These are phyloP conservation scores for Wickerhamiella kurtzmanii DNA, from an alignment of 805 yeast genomes.

Conservation along the genomic window DNA sequence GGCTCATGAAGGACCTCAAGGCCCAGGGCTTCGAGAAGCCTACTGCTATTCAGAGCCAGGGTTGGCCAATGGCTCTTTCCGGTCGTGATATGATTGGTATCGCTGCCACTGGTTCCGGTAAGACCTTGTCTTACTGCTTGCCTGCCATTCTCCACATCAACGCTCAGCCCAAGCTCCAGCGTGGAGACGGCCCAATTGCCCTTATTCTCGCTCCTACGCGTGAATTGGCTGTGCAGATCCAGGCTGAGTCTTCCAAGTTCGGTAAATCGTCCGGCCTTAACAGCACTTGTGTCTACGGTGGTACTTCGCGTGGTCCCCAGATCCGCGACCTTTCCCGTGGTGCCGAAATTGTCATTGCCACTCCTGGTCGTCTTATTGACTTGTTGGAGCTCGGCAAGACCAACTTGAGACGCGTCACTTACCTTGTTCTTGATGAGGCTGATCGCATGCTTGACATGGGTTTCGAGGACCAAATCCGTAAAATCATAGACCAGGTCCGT, in stretches of 20 bases:
- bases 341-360: conserved; percentile 90
- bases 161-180: conserved; percentile 86
- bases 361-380: conserved; percentile 98
- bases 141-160: conserved; percentile 96
- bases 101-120: conserved; percentile 98
- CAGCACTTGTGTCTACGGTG: conserved; percentile 94
- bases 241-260: conserved; percentile 88
- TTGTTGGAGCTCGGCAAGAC: conserved; percentile 93
- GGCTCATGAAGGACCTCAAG: conserved; percentile 65
- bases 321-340: conserved; percentile 93
- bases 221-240: conserved; percentile 97
- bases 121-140: conserved; percentile 90
- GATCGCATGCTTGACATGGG: conserved; percentile 99
- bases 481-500: conserved; percentile 94
- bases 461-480: conserved; percentile 98
- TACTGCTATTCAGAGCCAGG: conserved; percentile 96
- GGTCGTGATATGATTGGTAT: conserved; percentile 99
- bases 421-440: conserved; percentile 95
- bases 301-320: conserved; percentile 97
- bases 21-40: conserved; percentile 88
- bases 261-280: conserved; percentile 85
- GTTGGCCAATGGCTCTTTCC: conserved; percentile 99
- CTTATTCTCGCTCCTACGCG: conserved; percentile 95
- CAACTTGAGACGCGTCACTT: conserved; percentile 89
- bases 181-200: conserved; percentile 96